A percentile compares a stretch with the other conserved stretches of the same genome.
These are phyloP conservation scores for Teratosphaeriaceae sp. DNA, from an alignment of 2,329 filamentous ascomycete genomes.

Conservation along the genomic window DNA sequence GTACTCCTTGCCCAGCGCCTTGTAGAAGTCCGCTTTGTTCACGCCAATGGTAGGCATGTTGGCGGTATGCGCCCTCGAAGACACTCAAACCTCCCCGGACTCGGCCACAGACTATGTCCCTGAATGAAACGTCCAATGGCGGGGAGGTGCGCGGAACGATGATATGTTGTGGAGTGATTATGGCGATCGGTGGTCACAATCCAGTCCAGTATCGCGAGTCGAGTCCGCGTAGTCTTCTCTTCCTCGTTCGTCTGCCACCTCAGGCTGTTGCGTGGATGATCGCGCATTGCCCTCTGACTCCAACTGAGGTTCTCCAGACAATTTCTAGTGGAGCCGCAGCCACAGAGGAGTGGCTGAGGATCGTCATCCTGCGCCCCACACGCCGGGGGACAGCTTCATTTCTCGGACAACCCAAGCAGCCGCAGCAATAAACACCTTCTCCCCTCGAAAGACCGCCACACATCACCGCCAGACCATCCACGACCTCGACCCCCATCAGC, in stretches of 20 bases:
- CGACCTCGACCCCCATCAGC: too few relatives aligned
- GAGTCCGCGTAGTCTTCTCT: too few relatives aligned
- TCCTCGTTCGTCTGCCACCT: background rate
- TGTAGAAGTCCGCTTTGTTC: constrained; percentile 92
- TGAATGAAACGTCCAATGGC: constrained; percentile 1
- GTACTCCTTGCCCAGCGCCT: constrained; percentile 84
- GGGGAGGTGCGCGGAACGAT: too few relatives aligned
- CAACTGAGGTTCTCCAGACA: background rate
- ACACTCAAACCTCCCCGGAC: constrained; percentile 8
- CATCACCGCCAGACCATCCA: background rate
- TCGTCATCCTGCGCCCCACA: background rate
- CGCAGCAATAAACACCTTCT: background rate
- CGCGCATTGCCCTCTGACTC: too few relatives aligned
- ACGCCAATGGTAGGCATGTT: constrained; percentile 94
- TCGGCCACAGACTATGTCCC: too few relatives aligned
- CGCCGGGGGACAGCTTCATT: background rate
- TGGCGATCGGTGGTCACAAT: too few relatives aligned
- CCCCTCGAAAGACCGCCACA: background rate
- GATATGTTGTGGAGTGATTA: too few relatives aligned
- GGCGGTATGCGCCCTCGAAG: constrained; percentile 18
- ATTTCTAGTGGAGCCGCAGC: background rate
- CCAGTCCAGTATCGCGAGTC: too few relatives aligned
- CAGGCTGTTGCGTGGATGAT: background rate
- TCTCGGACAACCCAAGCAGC: background rate
- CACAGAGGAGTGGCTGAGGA: background rate